Conservation (phyloP, 805 yeast genomes). For the Hagleromyces aurorensis region DNA sequence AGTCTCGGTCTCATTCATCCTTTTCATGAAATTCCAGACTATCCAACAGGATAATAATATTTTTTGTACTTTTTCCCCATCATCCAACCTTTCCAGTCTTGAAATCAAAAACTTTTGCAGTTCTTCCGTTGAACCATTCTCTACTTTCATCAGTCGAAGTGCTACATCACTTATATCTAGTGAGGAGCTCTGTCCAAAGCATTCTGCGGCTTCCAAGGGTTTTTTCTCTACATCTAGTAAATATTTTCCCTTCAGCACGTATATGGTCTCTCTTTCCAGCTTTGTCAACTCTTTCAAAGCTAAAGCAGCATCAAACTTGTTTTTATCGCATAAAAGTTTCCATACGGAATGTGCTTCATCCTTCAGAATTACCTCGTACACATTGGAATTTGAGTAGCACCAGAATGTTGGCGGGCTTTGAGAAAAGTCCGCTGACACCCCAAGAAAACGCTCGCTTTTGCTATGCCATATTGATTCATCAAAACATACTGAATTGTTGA, state of each 20-base stretch:
- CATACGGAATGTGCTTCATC: conserved; percentile 72
- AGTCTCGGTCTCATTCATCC: conserved; percentile 32
- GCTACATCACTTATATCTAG: conserved; percentile 67
- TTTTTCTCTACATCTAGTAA: conserved; percentile 30
- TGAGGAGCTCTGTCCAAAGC: conserved; percentile 49
- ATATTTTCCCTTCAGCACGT: conserved; percentile 47
- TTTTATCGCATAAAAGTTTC: conserved; percentile 47
- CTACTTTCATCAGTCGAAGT: conserved; percentile 41
- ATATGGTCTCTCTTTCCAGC: conserved; percentile 41
- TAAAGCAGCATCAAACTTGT: conserved; percentile 61
- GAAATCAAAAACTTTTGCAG: conserved; percentile 39
- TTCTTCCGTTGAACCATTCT: conserved; percentile 37
- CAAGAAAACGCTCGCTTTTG: conserved; percentile 35
- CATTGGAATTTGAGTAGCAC: conserved; percentile 53
- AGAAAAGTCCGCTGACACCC: conserved; percentile 42
- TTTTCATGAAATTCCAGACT: conserved; percentile 31
- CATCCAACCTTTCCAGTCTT: conserved; percentile 34
- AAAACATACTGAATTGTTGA: conserved; percentile 41
- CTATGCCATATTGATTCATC: conserved; percentile 34
- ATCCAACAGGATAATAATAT: conserved; percentile 32
- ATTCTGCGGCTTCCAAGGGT: conserved; percentile 40
- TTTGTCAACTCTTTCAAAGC: conserved; percentile 30
- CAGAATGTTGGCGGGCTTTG: conserved; percentile 51
- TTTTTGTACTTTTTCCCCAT: conserved; percentile 24
- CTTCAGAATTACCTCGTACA: conserved; percentile 64